Base-by-base conservation (phyloP, 768 basidiomycete species). In the Boletellus sp. region DNA sequence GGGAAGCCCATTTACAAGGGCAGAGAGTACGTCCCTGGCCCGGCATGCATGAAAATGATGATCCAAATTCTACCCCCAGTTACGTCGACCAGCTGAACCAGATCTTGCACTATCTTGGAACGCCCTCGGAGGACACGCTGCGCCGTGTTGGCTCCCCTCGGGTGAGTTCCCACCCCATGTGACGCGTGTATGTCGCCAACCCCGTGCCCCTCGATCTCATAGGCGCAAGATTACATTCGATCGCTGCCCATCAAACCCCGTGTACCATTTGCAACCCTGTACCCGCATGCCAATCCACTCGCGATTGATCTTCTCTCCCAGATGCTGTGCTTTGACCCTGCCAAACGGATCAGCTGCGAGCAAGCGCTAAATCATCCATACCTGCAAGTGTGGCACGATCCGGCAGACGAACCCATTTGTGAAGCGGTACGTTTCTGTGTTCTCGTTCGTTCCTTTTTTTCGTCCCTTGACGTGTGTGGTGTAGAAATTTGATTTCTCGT, bases 1-100 rank as follows among this genome's bases (percentile, higher is more conserved):
- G 93, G 94, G 34, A 94, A 94, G 66, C 94, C 94, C 1, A 90
- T 96, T 56, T 96, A 87, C 77, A 98, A 98, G 72, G 96, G 96
- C 47, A 77, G 93, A 75, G 96, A 98, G 91, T 94, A 65, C 66
- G 90, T 74, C 10, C 31, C 28, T 12, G 35, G 6, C 22, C 33
- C 17, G 8, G 17, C 26, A 4, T 24, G 20, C 22, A n/a, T 4
- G 24, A 35, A 28, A 19, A 8, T 24, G 10, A 37, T 49, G 41
- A 52, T 37, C 23, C 47, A 42, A 28, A 52, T 15, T 54, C 33
- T 28, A 28, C 46, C 15, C 47, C 9, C 61, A 92, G 90, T 65
- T 98, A 99, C 65, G 95, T 99, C 48, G 96, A 99, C 67, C 96
- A 99, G 68, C 78, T 98, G 45, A 98, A 98, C 66, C 93, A 96